These are phyloP conservation scores for Chaetomiaceae sp. DNA, from an alignment of 2,329 filamentous ascomycete genomes.

Conservation along the genomic window DNA sequence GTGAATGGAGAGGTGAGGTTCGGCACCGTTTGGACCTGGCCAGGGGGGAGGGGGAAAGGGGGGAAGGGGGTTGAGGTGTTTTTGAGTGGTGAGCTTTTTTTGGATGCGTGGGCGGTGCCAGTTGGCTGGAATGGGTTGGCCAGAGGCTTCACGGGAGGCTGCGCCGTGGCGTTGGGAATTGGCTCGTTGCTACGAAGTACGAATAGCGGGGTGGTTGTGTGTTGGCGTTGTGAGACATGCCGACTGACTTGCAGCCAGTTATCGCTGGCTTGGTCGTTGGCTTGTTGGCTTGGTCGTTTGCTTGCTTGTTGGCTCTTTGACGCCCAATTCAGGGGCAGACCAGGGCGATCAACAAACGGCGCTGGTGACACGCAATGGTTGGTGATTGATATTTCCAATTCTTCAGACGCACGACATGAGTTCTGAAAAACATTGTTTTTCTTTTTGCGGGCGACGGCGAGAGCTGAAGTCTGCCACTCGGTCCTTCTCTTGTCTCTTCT, in stretches of 20 bases:
- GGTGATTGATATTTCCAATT: background rate
- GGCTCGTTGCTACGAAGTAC: no score
- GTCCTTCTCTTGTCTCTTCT: background rate
- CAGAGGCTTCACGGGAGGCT: no score
- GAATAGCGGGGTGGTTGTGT: background rate
- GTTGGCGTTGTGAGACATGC: conserved; percentile 1
- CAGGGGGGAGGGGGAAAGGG: background rate
- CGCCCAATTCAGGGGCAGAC: conserved; percentile 7
- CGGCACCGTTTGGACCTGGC: no score
- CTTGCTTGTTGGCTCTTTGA: background rate
- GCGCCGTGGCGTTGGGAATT: background rate
- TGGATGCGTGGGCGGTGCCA: background rate
- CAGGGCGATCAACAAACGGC: background rate
- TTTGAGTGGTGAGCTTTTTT: conserved; percentile 1
- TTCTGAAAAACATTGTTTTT: background rate
- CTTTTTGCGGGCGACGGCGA: background rate
- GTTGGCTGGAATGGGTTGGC: background rate
- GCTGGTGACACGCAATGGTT: background rate
- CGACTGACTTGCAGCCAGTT: conserved; percentile 6
- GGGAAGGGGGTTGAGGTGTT: background rate
- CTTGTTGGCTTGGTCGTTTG: no score
- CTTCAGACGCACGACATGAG: background rate
- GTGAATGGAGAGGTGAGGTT: no score
- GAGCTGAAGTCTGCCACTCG: background rate
- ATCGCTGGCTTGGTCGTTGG: background rate